These are phyloP conservation scores for Dendrobium huoshanense DNA, from an alignment of 106 monocot genomes.

Conservation along the genomic window DNA sequence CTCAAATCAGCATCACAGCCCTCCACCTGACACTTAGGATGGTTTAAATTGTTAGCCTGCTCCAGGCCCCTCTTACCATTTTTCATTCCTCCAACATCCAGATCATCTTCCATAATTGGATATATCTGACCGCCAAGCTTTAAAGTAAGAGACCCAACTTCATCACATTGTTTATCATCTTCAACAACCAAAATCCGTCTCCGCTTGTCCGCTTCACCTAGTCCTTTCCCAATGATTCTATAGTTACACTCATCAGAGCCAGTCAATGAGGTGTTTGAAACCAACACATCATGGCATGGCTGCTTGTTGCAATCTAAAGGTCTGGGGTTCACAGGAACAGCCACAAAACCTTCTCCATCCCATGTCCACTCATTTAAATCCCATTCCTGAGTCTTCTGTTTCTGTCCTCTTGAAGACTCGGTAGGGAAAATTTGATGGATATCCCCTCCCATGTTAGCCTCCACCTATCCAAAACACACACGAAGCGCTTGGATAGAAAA, in stretches of 20 bases:
- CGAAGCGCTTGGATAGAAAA: not conserved
- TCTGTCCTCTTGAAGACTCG: conserved; percentile 18
- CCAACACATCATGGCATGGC: conserved; percentile 9
- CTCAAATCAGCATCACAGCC: conserved; percentile 43
- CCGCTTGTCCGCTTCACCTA: conserved; percentile 31
- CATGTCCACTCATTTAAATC: conserved; percentile 60
- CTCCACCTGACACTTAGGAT: conserved; percentile 43
- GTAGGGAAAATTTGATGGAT: conserved; percentile 10
- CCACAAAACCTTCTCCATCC: conserved; percentile 46
- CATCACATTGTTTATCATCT: conserved; percentile 20
- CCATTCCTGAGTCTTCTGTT: conserved; percentile 42
- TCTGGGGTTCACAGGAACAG: conserved; percentile 22
- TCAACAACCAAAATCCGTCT: conserved; percentile 21
- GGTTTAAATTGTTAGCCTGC: conserved; percentile 14
- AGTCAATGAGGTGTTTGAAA: conserved; percentile 17
- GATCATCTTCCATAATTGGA: conserved; percentile 19
- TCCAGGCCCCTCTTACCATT: conserved; percentile 35
- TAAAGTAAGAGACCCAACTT: conserved; percentile 33
- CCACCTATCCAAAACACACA: conserved; percentile 19
- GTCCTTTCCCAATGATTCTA: conserved; percentile 11
- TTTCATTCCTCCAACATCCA: conserved; percentile 13
- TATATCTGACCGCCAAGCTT: conserved; percentile 33
- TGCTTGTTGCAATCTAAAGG: conserved; percentile 33
- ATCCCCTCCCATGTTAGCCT: conserved; percentile 24
- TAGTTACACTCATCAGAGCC: conserved; percentile 20